Evolutionary conservation across 2,329 filamentous ascomycete species (phyloP), one percentile per base, ranked within the genome.

Genomic region (Monosporascus sp.): DNA sequence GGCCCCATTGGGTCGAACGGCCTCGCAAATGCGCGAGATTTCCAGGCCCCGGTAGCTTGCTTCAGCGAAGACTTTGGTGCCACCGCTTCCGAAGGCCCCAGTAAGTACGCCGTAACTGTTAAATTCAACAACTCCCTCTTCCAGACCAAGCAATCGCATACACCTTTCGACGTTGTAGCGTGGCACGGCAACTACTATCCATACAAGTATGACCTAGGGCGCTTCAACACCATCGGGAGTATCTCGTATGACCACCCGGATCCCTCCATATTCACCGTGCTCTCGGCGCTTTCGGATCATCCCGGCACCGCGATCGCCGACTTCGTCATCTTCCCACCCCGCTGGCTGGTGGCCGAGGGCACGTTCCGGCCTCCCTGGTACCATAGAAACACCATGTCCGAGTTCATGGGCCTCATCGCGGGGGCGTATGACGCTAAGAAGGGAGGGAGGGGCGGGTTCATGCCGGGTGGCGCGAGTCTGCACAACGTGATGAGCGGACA

Each of bases 101-200:
- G 56, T 38, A 52, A 53, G 48, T 70, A 72, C 67, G 78, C 74
- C 15, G 70, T 87, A 27, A 75, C 77, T 49, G 74, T 73, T 60
- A 86, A 86, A 62, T 85, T 85, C 62, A 81, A 81, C 58, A 82
- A 85, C 57, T 77, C 77, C 44, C 76, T 87, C 47, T 87, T 86
- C 67, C 72, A 74, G 17, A 81, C 82, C 24, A 76, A 70, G 46
- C 85, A 88, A 66, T 69, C 76, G 7, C 85, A 88, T 64, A 83
- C 80, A 0, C 85, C 85, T 0, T 88, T 87, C 62, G 84, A 88
- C 59, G 77, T 88, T 3, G 85, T 88, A 14, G 83, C 82, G n/a
- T 88, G 85, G 84, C 85, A 88, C 61, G 85, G 85, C 18, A 84
- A 80, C 55, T 88, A 87, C 67, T 83, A 83, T 56, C 85, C 85